Conservation (phyloP, 139 green algal genomes). For the Chlorella sp. region DNA sequence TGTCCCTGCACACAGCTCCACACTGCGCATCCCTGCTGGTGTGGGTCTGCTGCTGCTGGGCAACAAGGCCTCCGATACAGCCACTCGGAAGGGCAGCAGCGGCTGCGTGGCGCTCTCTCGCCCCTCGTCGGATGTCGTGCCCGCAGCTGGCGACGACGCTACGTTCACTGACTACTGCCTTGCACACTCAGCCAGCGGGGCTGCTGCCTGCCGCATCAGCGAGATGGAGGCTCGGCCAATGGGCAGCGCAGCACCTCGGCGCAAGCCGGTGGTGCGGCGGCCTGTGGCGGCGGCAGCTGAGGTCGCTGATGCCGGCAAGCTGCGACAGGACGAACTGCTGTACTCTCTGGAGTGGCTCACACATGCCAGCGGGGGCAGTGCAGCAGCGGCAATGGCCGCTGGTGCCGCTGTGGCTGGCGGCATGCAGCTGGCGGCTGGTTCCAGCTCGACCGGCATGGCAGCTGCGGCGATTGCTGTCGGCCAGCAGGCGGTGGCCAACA, state of each 20-base stretch:
- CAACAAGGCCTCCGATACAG: background rate
- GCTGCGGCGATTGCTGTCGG: conserved; percentile 17
- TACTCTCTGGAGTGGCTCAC: conserved; percentile 36
- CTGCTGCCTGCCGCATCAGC: conserved; percentile 3
- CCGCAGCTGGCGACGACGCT: background rate
- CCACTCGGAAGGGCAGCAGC: background rate
- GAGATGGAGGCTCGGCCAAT: conserved; percentile 29
- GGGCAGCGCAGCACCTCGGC: background rate
- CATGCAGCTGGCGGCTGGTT: background rate
- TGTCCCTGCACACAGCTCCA: background rate
- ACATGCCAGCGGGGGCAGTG: background rate
- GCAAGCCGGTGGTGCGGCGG: background rate
- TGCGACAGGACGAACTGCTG: conserved; percentile 19
- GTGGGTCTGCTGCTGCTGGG: conserved; percentile 27
- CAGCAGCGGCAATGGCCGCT: background rate
- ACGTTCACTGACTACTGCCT: conserved; percentile 33
- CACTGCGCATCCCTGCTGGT: conserved; percentile 38
- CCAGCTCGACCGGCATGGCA: background rate
- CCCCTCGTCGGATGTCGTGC: background rate
- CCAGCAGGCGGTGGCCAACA: background rate
- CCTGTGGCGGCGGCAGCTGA: background rate
- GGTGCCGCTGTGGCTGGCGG: background rate
- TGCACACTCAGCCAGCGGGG: background rate
- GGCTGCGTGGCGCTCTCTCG: conserved; percentile 1
- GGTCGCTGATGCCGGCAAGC: too few species aligned